These are phyloP conservation scores for Saccharum hybrid DNA, from an alignment of 202 grass and related monocot species.

Conservation along the genomic window DNA sequence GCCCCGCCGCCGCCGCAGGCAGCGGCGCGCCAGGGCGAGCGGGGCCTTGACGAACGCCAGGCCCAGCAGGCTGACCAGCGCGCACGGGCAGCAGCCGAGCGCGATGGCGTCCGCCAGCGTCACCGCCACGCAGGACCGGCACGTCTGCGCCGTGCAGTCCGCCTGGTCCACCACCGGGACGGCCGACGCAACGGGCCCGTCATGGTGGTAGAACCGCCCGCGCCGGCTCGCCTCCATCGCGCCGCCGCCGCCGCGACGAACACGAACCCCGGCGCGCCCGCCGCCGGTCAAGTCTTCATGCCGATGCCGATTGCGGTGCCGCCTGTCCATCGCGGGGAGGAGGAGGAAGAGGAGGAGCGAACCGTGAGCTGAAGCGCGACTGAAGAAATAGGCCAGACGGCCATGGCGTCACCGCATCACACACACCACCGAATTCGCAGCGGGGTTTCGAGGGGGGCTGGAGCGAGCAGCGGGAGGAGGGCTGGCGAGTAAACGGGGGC, in stretches of 20 bases:
- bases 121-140: constrained; percentile 83
- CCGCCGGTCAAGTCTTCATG: constrained; percentile 36
- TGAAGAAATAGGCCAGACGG: background rate
- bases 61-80: constrained; percentile 74
- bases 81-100: constrained; percentile 89
- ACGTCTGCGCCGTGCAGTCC: constrained; percentile 70
- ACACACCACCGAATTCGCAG: background rate
- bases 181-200: background rate
- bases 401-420: constrained; percentile 48
- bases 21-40: constrained; percentile 56
- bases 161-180: constrained; percentile 57
- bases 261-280: background rate
- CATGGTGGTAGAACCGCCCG: constrained; percentile 38
- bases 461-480: background rate
- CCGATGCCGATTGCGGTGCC: background rate
- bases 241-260: background rate
- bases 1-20: constrained; percentile 50
- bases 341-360: background rate
- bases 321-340: constrained; percentile 40
- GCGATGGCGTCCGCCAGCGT: constrained; percentile 81
- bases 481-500: constrained; percentile 5
- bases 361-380: background rate
- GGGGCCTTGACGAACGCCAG: constrained; percentile 73
- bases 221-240: constrained; percentile 46
- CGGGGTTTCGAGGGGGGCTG: background rate